Evolutionary conservation across 352 stramenopile genomes (phyloP).

Genomic region (Pythium angustatum): DNA sequence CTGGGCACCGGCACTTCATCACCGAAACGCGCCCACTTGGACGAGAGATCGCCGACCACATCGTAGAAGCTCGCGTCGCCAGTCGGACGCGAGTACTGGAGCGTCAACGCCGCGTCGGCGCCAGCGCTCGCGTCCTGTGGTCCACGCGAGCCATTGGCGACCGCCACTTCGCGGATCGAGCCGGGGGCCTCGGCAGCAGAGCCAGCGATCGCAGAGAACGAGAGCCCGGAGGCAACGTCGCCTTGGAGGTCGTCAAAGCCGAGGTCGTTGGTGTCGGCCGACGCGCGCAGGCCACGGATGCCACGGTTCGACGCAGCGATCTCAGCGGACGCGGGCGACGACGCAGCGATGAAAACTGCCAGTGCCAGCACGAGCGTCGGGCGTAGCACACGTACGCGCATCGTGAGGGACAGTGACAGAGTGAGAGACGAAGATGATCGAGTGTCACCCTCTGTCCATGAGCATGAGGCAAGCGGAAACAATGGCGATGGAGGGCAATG

Average conservation of each 20-base stretch:
- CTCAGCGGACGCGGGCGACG: neutral
- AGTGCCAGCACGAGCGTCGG: slow-evolving; percentile 1
- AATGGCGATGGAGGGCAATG: no score
- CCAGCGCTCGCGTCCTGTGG: neutral
- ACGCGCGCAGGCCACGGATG: slow-evolving; percentile 13
- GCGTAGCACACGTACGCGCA: neutral
- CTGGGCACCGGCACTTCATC: slow-evolving; percentile 21
- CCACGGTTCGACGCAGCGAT: no score
- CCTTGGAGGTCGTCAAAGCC: slow-evolving; percentile 12
- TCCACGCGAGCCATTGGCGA: slow-evolving; percentile 4
- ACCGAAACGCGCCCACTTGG: slow-evolving; percentile 18
- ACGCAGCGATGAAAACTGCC: neutral
- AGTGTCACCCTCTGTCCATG: no score
- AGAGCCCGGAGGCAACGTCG: slow-evolving; percentile 15
- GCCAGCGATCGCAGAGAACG: slow-evolving; percentile 11
- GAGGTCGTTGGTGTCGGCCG: slow-evolving; percentile 13
- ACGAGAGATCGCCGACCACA: slow-evolving; percentile 17
- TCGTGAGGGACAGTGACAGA: neutral
- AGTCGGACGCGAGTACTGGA: slow-evolving; percentile 13
- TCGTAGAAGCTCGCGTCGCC: slow-evolving; percentile 18
- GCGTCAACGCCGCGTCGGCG: no score
- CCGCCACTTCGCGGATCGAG: slow-evolving; percentile 9
- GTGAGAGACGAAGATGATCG: neutral
- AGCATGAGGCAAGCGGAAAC: no score
- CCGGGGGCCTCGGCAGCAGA: neutral